A percentile compares a stretch with the other conserved stretches of the same genome.
Conservation (phyloP, 2,329 filamentous ascomycete species). For the Capronia coronata region DNA sequence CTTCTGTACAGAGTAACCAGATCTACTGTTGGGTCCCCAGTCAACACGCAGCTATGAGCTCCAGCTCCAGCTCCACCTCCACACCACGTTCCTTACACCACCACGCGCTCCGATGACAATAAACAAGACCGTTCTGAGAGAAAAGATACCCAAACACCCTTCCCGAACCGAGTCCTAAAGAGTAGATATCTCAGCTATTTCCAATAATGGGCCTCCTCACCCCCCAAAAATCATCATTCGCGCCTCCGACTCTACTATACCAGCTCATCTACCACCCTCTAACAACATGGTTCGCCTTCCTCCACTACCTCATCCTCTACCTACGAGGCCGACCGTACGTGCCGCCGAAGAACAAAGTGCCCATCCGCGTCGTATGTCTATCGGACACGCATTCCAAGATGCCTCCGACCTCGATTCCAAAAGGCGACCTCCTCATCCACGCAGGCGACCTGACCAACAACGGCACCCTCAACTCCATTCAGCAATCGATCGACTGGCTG, state of each 20-base stretch:
- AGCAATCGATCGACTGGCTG: constrained; percentile 80
- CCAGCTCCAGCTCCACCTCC: no score
- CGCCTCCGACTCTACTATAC: constrained; percentile 51
- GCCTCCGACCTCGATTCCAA: constrained; percentile 44
- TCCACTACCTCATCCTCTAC: constrained; percentile 59
- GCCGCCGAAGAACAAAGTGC: constrained; percentile 47
- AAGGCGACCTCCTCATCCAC: constrained; percentile 81
- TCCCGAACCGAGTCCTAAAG: background rate
- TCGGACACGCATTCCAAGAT: constrained; percentile 76
- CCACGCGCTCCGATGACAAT: background rate
- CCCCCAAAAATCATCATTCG: constrained; percentile 37
- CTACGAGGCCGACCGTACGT: constrained; percentile 61
- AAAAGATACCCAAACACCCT: background rate
- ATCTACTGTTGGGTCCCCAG: no score
- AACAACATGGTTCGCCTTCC: constrained; percentile 53
- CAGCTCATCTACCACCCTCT: constrained; percentile 63
- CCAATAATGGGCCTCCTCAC: constrained; percentile 15
- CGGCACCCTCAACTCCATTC: constrained; percentile 67
- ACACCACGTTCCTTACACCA: background rate
- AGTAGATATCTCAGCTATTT: background rate
- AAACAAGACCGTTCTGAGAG: background rate
- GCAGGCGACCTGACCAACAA: constrained; percentile 75
- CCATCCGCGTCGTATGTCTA: constrained; percentile 75
- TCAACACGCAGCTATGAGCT: background rate
- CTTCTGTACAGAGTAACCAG: no score